Evolutionary conservation across 1,284 basidiomycete genomes (phyloP).

Genomic region (Papiliotrema fonsecae): DNA sequence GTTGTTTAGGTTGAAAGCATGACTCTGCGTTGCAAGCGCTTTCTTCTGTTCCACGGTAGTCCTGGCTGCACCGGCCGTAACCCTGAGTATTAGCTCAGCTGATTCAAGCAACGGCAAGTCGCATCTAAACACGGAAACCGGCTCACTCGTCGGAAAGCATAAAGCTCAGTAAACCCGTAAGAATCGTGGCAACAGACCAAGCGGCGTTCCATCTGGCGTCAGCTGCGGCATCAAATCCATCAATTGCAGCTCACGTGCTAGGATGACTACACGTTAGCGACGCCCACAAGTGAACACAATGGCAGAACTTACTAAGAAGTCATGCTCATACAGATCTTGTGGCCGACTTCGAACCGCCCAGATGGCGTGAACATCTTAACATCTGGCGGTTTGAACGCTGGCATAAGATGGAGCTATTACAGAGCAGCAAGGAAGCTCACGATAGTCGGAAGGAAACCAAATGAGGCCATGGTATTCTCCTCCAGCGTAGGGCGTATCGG

Average conservation of each 20-base stretch:
- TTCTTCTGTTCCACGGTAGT: constrained; percentile 76
- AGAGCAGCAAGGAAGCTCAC: constrained; percentile 56
- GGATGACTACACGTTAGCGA: constrained; percentile 36
- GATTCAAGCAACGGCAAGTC: not conserved
- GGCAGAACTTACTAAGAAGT: constrained; percentile 70
- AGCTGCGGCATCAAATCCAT: constrained; percentile 1
- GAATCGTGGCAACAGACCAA: constrained; percentile 54
- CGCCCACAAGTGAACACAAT: not conserved
- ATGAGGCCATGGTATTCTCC: constrained; percentile 79
- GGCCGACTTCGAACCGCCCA: constrained; percentile 85
- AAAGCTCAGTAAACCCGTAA: constrained; percentile 91
- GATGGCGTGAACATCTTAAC: constrained; percentile 98
- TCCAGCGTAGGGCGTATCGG: constrained; percentile 84
- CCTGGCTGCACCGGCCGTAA: constrained; percentile 87
- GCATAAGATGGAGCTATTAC: constrained; percentile 55
- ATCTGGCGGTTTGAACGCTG: constrained; percentile 90
- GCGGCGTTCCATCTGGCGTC: constrained; percentile 46
- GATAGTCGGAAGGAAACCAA: constrained; percentile 85
- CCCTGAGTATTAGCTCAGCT: constrained; percentile 39
- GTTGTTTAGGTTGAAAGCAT: constrained; percentile 76
- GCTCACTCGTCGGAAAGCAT: constrained; percentile 82
- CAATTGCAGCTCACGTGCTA: constrained; percentile 33
- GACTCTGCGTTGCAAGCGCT: constrained; percentile 69
- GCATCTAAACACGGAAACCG: not conserved
- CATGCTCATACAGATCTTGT: constrained; percentile 96